Base-by-base conservation (phyloP, 169 alveolate species). In the Plasmodium ovale region DNA sequence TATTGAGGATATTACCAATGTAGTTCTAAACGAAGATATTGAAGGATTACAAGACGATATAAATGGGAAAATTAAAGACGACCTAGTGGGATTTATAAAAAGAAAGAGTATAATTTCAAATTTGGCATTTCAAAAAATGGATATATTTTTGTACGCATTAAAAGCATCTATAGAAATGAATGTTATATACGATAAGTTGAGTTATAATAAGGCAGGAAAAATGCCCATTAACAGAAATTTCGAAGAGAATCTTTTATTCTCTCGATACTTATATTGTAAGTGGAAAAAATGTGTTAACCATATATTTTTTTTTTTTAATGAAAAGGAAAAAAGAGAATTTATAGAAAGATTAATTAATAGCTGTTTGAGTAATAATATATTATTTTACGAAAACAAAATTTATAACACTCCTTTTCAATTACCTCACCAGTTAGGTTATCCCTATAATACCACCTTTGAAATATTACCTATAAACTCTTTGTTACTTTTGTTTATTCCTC, bases 401-500 rank as follows among this genome's bases (percentile, higher is more conserved):
- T 72, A 19, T 56, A 39, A 33, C n/a, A n/a, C n/a, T 12, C 29
- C 12, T 31, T 54, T 16, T 72, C 29, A 72, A 72, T 31, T 10
- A 35, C n/a, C 2, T 9, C 10, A 21, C 37, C 37, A 35, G 0
- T 70, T 25, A 0, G 23, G 1, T 19, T 10, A 70, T 19, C 35
- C 16, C 0, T 0, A 9, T 70, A 19, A 35, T 37, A 6, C 0
- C n/a, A 53, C 10, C 14, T 16, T 33, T 27, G 14, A 44, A 16
- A 16, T 54, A 37, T 29, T 25, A 31, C 0, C 3, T 2, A 27
- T 35, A 60, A 37, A 49, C 37, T 21, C 10, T 3, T 25, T 71
- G 25, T 42, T 47, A 23, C 16, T 77, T 35, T 37, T 77, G n/a
- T 77, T 60, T 19, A 31, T 77, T 16, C 88, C 88, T n/a, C 35